Percentiles rank a stretch among this genome's conserved stretches.
These are phyloP conservation scores for Fonsecaea erecta DNA, from an alignment of 2,329 filamentous ascomycete species.

Conservation along the genomic window DNA sequence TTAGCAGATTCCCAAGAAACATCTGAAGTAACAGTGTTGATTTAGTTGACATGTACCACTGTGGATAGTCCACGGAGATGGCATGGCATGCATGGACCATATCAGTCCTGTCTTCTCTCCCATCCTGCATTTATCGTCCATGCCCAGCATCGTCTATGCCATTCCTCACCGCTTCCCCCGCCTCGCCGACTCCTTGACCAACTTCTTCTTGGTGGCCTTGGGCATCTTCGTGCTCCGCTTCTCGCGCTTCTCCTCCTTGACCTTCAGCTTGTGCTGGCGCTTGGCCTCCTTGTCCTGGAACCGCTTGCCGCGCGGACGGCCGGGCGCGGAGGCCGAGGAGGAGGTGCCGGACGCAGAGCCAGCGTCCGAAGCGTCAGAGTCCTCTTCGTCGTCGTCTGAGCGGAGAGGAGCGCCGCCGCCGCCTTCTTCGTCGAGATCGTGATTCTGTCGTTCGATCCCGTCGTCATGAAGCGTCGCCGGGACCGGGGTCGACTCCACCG, in stretches of 20 bases:
- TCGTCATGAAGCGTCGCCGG: not conserved
- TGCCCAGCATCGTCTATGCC: constrained; percentile 1
- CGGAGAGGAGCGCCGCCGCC: not conserved
- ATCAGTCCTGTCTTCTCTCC: no score
- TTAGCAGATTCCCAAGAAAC: no score
- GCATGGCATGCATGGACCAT: no score
- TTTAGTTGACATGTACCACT: no score
- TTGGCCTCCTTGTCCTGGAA: constrained; percentile 93
- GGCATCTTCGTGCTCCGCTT: constrained; percentile 95
- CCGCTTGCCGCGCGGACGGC: constrained; percentile 74
- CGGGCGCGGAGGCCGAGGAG: constrained; percentile 43
- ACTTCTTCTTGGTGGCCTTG: constrained; percentile 91
- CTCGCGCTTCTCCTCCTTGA: constrained; percentile 95
- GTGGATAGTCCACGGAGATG: no score
- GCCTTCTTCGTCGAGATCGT: not conserved
- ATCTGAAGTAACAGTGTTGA: no score
- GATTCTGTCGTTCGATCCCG: no score
- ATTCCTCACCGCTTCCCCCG: constrained; percentile 58
- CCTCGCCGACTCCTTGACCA: constrained; percentile 67
- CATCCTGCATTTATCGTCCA: no score
- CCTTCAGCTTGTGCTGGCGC: constrained; percentile 81
- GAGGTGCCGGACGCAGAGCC: no score
- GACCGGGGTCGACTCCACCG: not conserved
- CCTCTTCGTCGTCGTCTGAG: constrained; percentile 10
- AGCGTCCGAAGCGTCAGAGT: constrained; percentile 40